Evolutionary conservation across 768 basidiomycete species (phyloP), one percentile per base, ranked within the genome.

Genomic region (Rhodotorula sphaerocarpa): DNA sequence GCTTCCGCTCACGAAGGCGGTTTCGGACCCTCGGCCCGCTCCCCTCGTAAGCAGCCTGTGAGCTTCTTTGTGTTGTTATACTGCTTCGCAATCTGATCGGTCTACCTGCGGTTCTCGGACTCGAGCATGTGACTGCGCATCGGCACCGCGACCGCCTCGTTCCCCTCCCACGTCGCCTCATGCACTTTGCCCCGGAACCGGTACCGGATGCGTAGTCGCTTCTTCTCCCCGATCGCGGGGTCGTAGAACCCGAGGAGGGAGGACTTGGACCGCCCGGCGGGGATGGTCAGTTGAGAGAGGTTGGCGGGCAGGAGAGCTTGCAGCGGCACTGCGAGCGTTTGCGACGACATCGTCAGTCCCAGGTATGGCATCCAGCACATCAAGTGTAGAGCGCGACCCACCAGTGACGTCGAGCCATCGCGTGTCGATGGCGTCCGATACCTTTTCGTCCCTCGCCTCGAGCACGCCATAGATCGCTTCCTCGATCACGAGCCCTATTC

Each of bases 211-310:
- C 82, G 79, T 55, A 91, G 76, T 9, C 78, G 77, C 77, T 92
- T 91, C 51, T 80, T 75, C 57, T 81, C 79, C n/a, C 82, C 83
- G 20, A 87, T 84, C 23, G 84, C 84, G 59, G 87, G 86, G 76
- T 93, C 90, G 72, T 82, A 84, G 78, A 95, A 90, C n/a, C 90
- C 90, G 71, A 88, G 84, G 44, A 93, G 78, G 31, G 83, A 81
- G 61, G 83, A 78, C 81, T 92, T 93, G 50, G 82, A 79, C 70
- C 84, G 79, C 50, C 83, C 84, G 55, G 83, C 83, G 45, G 89
- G 83, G 65, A 92, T 84, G 72, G 83, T 82, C 54, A 95, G 72
- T 72, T 88, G 87, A 2, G 86, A 85, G 67, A 84, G 81, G 70
- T 82, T 80, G 14, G 63, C 34, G 0, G 58, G 50, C 53, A 93